These are phyloP conservation scores for Paecilomyces niveus DNA, from an alignment of 2,329 filamentous ascomycete genomes.

Conservation along the genomic window DNA sequence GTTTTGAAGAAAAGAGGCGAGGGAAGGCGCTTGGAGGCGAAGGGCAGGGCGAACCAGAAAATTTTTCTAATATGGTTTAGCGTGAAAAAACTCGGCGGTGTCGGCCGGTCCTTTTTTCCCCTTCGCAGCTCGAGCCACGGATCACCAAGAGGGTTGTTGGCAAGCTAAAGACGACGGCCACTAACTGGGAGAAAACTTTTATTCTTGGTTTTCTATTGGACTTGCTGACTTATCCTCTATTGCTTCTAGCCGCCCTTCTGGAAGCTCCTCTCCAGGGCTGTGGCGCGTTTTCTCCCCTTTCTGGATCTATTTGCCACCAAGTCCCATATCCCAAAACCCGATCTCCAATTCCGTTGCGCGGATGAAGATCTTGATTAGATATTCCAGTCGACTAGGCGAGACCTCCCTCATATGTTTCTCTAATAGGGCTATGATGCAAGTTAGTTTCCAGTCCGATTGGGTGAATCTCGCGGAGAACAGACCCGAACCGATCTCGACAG, in stretches of 20 bases:
- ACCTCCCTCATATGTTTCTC: constrained; percentile 69
- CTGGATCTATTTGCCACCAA: constrained; percentile 21
- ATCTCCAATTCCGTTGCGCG: constrained; percentile 77
- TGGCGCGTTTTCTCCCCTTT: constrained; percentile 16
- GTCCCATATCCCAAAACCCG: constrained; percentile 67
- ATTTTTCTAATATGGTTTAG: constrained; percentile 21
- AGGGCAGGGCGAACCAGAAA: constrained; percentile 13
- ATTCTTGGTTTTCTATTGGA: not conserved
- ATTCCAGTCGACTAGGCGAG: constrained; percentile 68
- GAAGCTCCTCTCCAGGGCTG: constrained; percentile 11
- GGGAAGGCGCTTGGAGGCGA: constrained; percentile 20
- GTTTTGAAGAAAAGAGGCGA: constrained; percentile 15
- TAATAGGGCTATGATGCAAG: constrained; percentile 52
- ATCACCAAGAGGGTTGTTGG: not conserved
- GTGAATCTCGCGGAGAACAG: constrained; percentile 19
- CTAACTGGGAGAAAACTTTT: not conserved
- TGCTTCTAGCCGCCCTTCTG: not conserved
- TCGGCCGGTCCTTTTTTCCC: not conserved
- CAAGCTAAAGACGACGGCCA: constrained; percentile 1
- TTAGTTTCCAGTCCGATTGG: not conserved
- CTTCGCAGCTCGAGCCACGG: constrained; percentile 2
- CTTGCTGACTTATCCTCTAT: constrained; percentile 1
- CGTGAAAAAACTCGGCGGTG: constrained; percentile 4
- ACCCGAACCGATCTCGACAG: constrained; percentile 65
- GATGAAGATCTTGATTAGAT: constrained; percentile 76